phyloP scores from a whole-genome alignment of 202 grass and related monocot genomes.

The Alloteropsis angusta region DNA sequence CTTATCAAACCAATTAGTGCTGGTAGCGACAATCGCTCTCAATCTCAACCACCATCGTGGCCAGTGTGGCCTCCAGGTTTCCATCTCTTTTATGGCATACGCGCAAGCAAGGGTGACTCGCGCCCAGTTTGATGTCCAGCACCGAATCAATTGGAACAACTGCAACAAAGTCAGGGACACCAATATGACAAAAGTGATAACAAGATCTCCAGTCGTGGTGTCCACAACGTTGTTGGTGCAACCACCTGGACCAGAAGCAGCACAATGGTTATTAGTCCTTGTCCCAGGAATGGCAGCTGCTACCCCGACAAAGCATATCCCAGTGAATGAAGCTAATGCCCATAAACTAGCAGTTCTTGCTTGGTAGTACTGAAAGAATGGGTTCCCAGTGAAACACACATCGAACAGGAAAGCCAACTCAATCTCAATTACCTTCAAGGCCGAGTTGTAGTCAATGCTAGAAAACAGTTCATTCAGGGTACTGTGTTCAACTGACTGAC shows the following conservation, averaged over 20 bases:
- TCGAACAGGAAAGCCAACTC: not conserved
- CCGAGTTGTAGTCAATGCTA: not conserved
- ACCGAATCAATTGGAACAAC: not conserved
- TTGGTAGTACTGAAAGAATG: not conserved
- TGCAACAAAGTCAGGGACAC: not conserved
- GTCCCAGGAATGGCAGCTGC: not conserved
- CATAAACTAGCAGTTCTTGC: not conserved
- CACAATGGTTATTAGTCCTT: not conserved
- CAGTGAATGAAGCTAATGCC: not conserved
- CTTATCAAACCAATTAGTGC: not conserved
- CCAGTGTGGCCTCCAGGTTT: no score
- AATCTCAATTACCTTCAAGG: not conserved
- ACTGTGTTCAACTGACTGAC: not conserved
- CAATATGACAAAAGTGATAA: not conserved
- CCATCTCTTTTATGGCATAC: not conserved
- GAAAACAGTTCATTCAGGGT: not conserved
- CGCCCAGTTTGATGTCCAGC: constrained; percentile 10
- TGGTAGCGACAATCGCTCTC: not conserved
- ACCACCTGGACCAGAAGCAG: not conserved
- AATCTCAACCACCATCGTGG: not conserved
- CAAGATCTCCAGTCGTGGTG: not conserved
- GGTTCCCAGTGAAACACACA: not conserved
- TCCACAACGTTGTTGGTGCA: not conserved
- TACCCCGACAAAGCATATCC: not conserved
- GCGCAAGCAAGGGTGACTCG: not conserved